Base-by-base conservation (phyloP, 2,329 filamentous ascomycete genomes). In the Beauveria sp. region DNA sequence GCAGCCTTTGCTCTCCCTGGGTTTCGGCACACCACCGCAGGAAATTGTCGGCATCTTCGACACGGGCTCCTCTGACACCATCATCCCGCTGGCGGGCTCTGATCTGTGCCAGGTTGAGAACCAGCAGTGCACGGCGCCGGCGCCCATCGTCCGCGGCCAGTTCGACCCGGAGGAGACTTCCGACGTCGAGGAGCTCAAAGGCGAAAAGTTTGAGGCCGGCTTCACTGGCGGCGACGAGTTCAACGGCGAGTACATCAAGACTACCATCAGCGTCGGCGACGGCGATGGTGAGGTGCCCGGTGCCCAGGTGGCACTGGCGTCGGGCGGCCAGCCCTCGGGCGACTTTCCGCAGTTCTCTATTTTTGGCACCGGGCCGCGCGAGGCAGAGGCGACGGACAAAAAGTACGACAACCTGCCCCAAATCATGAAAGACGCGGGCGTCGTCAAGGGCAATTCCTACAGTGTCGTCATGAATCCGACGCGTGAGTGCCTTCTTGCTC, bases 31-130 rank as follows among this genome's bases (percentile, higher is more conserved):
- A 8, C 48, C 48, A 7, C 37, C 57, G 18, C 57, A 59, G 26
- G 41, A 51, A 8, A 59, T 59, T 28, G 53, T 50, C 14, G 48
- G 57, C 26, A 59, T 59, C 28, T 53, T 59, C 41, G 57, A 59
- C 57, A 43, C 57, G 3, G 57, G 57, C 24, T 53, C 48, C 2
- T 28, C 48, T 26, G 57, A 59, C 48, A 47, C 40, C 47, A 54
- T 59, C 14, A 53, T 59, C 50, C 48, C 57, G 48, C 26, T n/a
- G 48, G 57, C 57, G 34, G 41, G 57, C 7, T 59, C 57, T 7
- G 4, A 16, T 2, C 18, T 59, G 3, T 59, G 57, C 22, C 14
- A 53, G 26, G 34, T 53, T 20, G 4, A 37, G n/a, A 59, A 53
- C 28, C 57, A 59, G 41, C 57, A 59, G 26, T 59, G 57, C 48